phyloP scores from a whole-genome alignment of 31 red algal genomes.

The Bonnemaisonia californica region DNA sequence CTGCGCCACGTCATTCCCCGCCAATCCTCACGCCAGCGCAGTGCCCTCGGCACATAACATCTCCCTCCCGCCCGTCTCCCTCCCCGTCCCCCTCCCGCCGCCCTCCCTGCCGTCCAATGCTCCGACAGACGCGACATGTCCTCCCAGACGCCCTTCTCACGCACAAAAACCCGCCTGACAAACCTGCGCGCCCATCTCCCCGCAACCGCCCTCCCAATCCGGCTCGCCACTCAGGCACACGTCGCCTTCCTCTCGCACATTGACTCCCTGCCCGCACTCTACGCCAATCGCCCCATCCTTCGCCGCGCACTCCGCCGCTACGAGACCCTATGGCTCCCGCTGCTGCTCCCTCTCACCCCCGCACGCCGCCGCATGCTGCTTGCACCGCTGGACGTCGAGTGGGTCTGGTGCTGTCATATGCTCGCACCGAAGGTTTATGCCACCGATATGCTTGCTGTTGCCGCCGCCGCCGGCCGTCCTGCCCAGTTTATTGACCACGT shows the following conservation, averaged over 20 bases:
- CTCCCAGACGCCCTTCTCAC: no score
- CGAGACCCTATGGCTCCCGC: slow-evolving; percentile 33
- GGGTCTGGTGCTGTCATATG: slow-evolving; percentile 55
- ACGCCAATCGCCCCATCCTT: slow-evolving; percentile 34
- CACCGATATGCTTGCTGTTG: slow-evolving; percentile 16
- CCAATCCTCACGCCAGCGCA: no score
- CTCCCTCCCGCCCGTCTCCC: no score
- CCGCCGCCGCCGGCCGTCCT: background rate
- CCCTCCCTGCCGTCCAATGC: no score
- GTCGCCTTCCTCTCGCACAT: background rate
- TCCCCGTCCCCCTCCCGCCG: no score
- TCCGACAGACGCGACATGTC: no score
- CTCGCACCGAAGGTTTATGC: slow-evolving; percentile 40
- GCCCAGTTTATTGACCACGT: background rate
- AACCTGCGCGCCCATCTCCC: background rate
- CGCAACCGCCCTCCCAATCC: background rate
- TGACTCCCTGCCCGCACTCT: slow-evolving; percentile 24
- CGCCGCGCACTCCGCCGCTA: slow-evolving; percentile 46
- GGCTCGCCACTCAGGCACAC: background rate
- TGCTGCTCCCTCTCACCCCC: slow-evolving; percentile 10
- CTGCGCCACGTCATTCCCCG: no score
- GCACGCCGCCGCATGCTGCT: slow-evolving; percentile 1
- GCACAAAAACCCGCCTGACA: no score
- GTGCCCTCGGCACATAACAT: no score
- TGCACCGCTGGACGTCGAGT: slow-evolving; percentile 58